Base-by-base conservation (phyloP, 2,329 filamentous ascomycete genomes). In the Fusarium longipes region DNA sequence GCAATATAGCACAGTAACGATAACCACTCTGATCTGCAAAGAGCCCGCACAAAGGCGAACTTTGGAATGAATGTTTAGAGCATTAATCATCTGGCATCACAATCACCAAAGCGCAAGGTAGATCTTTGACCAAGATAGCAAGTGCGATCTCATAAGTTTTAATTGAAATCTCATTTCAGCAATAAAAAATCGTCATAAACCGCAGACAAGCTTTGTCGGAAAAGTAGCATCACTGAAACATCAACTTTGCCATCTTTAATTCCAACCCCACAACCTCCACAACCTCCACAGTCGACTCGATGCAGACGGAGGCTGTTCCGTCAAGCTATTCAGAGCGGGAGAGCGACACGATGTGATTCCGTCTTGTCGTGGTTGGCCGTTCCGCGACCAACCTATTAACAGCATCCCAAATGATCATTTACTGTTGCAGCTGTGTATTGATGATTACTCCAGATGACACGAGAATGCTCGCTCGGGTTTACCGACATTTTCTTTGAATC, bases 331-430 rank as follows among this genome's bases (percentile, higher is more conserved):
- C 14, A 14, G 32, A 20, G 12, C 50, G 51, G 51, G 62, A 64
- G 48, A 67, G 58, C 48, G 30, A 42, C 58, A 44, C 48, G 25
- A 10, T 22, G 22, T 38, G n/a, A 47, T 30, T 30, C 35, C 22
- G 12, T 20, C 35, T 39, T 36, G 20, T 47, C 22, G 11, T 30
- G n/a, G n/a, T n/a, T n/a, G n/a, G n/a, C n/a, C n/a, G 42, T 22
- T 20, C 18, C 17, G 63, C 54, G 52, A 48, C 58, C 39, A 68
- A 12, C 49, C 14, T 42, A n/a, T 25, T 30, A 25, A 30, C 32
- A 8, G 17, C 15, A 47, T 51, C 9, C 10, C 32, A 1, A n/a
- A 11, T 22, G 14, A 36, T 36, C 20, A 33, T 44, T 22, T n/a
- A n/a, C 14, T 25, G 17, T 24, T 33, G 22, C 44, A 22, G 25